A percentile compares a stretch with the other conserved stretches of the same genome.
These are phyloP conservation scores for Pestalotiopsis sp. DNA, from an alignment of 2,329 filamentous ascomycete genomes.

Conservation along the genomic window DNA sequence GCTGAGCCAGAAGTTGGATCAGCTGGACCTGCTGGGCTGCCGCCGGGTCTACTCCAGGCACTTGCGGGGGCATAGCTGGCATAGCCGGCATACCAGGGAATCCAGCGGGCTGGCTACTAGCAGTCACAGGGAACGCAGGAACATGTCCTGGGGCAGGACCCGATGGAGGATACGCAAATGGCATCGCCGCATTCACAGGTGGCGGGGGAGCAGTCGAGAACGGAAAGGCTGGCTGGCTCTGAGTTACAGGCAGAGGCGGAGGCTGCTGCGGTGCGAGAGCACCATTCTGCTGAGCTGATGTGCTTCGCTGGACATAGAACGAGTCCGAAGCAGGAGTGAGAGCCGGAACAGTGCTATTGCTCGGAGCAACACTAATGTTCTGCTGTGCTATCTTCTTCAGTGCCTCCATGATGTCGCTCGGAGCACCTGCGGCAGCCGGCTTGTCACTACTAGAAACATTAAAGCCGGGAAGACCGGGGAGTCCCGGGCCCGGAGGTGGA, in stretches of 20 bases:
- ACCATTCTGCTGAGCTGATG: conserved; percentile 25
- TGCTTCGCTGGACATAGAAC: conserved; percentile 22
- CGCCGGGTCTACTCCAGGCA: conserved; percentile 50
- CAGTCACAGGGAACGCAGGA: conserved; percentile 31
- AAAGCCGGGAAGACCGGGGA: conserved; percentile 37
- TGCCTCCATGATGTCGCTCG: conserved; percentile 72
- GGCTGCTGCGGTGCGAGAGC: conserved; percentile 21
- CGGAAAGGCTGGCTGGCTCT: conserved; percentile 35
- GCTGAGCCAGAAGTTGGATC: conserved; percentile 74
- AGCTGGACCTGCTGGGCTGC: conserved; percentile 74
- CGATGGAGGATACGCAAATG: conserved; percentile 50
- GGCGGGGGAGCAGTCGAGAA: conserved; percentile 51
- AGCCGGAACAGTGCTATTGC: conserved; percentile 47
- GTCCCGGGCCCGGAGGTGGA: conserved; percentile 50
- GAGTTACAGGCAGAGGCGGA: conserved; percentile 23
- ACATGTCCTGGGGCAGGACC: conserved; percentile 35
- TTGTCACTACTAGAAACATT: conserved; percentile 38
- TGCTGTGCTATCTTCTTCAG: conserved; percentile 81
- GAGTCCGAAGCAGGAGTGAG: conserved; percentile 33
- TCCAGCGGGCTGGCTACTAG: conserved; percentile 40
- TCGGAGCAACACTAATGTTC: conserved; percentile 56
- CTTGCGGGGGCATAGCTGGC: conserved; percentile 31
- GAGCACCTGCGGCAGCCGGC: conserved; percentile 42
- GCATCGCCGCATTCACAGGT: conserved; percentile 59
- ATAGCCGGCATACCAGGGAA: conserved; percentile 38